These are phyloP conservation scores for Phytophthora brassicae DNA, from an alignment of 352 stramenopile genomes.

Conservation along the genomic window DNA sequence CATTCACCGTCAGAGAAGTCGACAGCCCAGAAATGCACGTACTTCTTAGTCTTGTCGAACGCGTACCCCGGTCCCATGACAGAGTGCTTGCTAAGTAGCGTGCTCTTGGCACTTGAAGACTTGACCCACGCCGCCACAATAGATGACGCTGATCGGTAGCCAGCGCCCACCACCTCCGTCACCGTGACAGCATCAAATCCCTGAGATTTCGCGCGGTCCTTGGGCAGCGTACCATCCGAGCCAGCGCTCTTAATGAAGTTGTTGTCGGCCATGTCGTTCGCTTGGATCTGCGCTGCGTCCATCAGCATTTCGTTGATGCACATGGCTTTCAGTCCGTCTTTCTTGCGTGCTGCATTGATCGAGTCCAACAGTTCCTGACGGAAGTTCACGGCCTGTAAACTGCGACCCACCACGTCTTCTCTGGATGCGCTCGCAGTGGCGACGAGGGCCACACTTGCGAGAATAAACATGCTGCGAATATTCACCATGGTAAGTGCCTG, in stretches of 20 bases:
- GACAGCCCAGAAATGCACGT: conserved; percentile 43
- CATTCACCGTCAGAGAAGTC: conserved; percentile 37
- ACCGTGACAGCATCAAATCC: conserved; percentile 29
- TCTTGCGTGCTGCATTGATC: conserved; percentile 42
- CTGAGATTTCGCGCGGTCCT: conserved; percentile 25
- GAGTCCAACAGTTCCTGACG: conserved; percentile 38
- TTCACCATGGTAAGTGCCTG: conserved; percentile 19
- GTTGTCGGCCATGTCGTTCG: conserved; percentile 40
- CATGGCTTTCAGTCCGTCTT: conserved; percentile 32
- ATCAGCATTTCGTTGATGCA: conserved; percentile 52
- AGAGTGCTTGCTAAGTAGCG: conserved; percentile 36
- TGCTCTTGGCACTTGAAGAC: conserved; percentile 37
- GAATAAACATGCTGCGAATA: conserved; percentile 12
- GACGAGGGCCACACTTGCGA: conserved; percentile 18
- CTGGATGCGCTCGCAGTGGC: conserved; percentile 13
- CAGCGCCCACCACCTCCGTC: conserved; percentile 53
- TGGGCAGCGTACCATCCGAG: conserved; percentile 35
- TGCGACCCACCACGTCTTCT: conserved; percentile 14
- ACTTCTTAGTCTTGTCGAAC: conserved; percentile 39
- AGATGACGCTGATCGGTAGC: conserved; percentile 34
- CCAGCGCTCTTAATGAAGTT: conserved; percentile 40
- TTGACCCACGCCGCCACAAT: conserved; percentile 55
- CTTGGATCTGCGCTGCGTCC: conserved; percentile 33
- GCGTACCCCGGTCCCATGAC: conserved; percentile 40
- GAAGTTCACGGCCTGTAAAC: conserved; percentile 46